phyloP scores from a whole-genome alignment of 192 early-diverging fungal species.

The Backusella tuberculispora region DNA sequence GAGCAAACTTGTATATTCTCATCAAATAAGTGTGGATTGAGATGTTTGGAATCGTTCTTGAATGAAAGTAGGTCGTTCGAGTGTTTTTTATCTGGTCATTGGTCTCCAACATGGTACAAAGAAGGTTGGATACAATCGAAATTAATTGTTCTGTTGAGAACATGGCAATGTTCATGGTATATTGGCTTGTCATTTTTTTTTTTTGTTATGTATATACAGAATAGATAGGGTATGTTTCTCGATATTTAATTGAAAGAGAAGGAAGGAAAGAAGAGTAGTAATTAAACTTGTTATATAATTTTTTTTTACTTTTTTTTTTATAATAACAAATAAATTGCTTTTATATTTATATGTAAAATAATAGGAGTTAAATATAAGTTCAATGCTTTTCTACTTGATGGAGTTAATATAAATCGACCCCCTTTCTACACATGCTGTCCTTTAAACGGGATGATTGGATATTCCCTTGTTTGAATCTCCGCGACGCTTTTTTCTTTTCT shows the following conservation, averaged over 20 bases:
- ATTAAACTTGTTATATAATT: neutral
- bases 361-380: neutral
- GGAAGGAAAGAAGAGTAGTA: neutral
- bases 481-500: neutral
- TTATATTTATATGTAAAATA: neutral
- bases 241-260: constrained; percentile 45
- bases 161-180: constrained; percentile 45
- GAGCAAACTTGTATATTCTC: constrained; percentile 69
- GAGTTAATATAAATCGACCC: neutral
- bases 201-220: constrained; percentile 56
- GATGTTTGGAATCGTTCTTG: constrained; percentile 67
- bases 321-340: neutral
- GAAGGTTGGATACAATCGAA: constrained; percentile 47
- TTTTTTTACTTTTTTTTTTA: neutral
- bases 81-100: constrained; percentile 45
- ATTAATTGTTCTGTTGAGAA: constrained; percentile 49
- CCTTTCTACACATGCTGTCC: neutral
- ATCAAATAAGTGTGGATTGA: constrained; percentile 65
- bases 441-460: constrained; percentile 5
- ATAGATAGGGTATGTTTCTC: constrained; percentile 58
- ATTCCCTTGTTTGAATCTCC: constrained; percentile 1
- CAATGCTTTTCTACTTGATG: neutral
- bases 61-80: constrained; percentile 68
- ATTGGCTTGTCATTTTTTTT: constrained; percentile 45
- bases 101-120: constrained; percentile 49